Evolutionary conservation across 805 yeast genomes (phyloP).

Genomic region (Wickerhamomyces canadensis): DNA sequence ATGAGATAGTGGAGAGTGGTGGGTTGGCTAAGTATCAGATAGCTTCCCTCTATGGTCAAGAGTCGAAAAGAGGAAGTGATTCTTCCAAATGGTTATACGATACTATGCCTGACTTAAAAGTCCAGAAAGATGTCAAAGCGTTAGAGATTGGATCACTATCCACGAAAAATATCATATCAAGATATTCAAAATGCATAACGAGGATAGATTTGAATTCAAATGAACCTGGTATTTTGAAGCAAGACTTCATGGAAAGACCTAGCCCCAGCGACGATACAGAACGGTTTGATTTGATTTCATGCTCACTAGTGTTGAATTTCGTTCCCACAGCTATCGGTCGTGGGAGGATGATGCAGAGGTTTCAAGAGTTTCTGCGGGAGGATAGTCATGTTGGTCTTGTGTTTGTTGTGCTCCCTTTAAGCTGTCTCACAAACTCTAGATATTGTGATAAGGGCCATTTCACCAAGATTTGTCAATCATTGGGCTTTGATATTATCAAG

Average conservation of each 20-base stretch:
- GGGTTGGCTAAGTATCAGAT: conserved; percentile 76
- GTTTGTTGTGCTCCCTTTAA: conserved; percentile 82
- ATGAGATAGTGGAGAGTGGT: conserved; percentile 59
- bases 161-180: conserved; percentile 59
- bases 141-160: conserved; percentile 84
- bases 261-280: conserved; percentile 42
- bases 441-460: conserved; percentile 50
- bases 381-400: conserved; percentile 29
- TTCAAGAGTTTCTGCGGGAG: conserved; percentile 48
- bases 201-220: conserved; percentile 82
- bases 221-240: conserved; percentile 62
- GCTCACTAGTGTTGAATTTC: conserved; percentile 84
- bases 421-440: conserved; percentile 80
- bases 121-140: conserved; percentile 29
- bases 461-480: conserved; percentile 39
- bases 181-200: conserved; percentile 24
- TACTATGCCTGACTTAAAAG: conserved; percentile 48
- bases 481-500: conserved; percentile 52
- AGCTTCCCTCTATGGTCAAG: conserved; percentile 86
- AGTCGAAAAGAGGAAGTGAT: conserved; percentile 78
- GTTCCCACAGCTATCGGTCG: conserved; percentile 68
- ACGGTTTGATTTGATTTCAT: conserved; percentile 62
- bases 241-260: conserved; percentile 80
- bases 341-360: conserved; percentile 70
- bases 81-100: conserved; percentile 76